Evolutionary conservation across 2,329 filamentous ascomycete genomes (phyloP), one percentile per base, ranked within the genome.

Genomic region (Geosmithia morbida): DNA sequence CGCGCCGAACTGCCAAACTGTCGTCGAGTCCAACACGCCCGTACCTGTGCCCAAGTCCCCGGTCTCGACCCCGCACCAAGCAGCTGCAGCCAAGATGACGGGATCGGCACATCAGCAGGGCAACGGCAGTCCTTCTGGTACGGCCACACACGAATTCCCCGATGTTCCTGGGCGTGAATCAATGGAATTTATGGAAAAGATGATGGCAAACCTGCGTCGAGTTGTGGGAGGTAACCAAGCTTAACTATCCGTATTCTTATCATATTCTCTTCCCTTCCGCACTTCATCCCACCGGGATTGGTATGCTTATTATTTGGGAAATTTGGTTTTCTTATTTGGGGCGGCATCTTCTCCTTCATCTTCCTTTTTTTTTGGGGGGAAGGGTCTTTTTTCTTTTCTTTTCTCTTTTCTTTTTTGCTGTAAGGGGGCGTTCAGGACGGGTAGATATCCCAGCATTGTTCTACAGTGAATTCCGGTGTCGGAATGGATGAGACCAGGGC

Each of bases 161-260:
- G 66, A 70, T 47, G 65, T 68, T 19, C 64, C 68, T 8, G 64
- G 62, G 11, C 55, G 59, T 45, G 68, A 69, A 53, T 69, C 66
- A n/a, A 66, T 67, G 60, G 61, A 68, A 22, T 62, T 76, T 41
- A 66, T 77, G 43, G 71, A 75, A 55, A 67, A 66, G 51, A 70
- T 77, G 64, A 69, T 77, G 65, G 56, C 58, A 42, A 74, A 75
- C 51, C 59, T 77, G 14, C 66, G 67, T 41, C 63, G 67, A 45
- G 67, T 49, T 18, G 44, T 39, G 13, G 26, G 19, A 6, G 20
- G 22, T 2, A 10, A 37, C 17, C 17, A 45, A 18, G n/a, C 10
- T 8, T 29, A n/a, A 29, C 7, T 18, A 8, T 16, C 11, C 20
- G 2, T 44, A 3, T 44, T 17, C 43, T 18, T 17, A n/a, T 45